Conservation (phyloP, 1,139 yeast species). For the Taphrina deformans region DNA sequence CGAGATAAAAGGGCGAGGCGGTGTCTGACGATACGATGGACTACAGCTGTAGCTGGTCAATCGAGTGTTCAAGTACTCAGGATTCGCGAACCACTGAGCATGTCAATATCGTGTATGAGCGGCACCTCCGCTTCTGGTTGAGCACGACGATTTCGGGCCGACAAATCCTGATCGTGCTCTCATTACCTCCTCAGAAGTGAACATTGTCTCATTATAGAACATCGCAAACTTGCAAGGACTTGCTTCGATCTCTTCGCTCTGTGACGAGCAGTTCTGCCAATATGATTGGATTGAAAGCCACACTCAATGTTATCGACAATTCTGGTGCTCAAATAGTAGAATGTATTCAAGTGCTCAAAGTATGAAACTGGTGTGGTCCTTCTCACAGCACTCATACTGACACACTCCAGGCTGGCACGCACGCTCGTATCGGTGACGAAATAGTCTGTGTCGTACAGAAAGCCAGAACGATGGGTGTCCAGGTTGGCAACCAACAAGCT, state of each 20-base stretch:
- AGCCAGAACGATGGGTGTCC: constrained; percentile 64
- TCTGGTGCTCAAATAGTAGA: constrained; percentile 88
- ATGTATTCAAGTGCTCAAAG: constrained; percentile 86
- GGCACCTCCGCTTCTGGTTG: not conserved
- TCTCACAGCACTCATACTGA: not conserved
- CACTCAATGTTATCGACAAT: constrained; percentile 41
- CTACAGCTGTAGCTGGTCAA: not conserved
- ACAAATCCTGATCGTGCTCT: not conserved
- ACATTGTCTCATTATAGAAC: too few species aligned
- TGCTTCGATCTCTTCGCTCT: not conserved
- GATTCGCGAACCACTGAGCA: not conserved
- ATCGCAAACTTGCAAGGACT: too few species aligned
- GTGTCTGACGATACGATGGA: too few species aligned
- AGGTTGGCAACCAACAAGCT: constrained; percentile 53
- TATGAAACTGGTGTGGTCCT: not conserved
- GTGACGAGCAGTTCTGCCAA: not conserved
- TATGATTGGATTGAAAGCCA: constrained; percentile 41
- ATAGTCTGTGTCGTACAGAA: constrained; percentile 93
- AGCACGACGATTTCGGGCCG: not conserved
- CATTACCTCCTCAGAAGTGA: too few species aligned
- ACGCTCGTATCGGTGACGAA: constrained; percentile 56
- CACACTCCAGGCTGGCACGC: constrained; percentile 62
- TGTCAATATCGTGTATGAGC: not conserved
- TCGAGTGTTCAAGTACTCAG: not conserved
- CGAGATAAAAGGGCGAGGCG: too few species aligned